Conservation (phyloP, 2,329 filamentous ascomycete genomes). For the Hymenoscyphus fructigenus region DNA sequence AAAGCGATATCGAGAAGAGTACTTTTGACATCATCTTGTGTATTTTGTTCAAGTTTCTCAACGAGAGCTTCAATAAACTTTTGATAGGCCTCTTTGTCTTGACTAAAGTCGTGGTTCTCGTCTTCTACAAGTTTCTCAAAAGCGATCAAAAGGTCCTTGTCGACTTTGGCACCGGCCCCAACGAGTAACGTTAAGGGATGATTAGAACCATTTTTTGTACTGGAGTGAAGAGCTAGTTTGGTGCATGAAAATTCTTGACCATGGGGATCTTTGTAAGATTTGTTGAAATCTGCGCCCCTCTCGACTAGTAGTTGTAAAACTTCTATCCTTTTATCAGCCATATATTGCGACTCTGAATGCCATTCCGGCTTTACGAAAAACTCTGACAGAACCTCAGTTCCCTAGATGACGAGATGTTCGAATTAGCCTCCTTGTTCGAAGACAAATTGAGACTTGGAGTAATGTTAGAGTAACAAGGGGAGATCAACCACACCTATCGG, state of each 20-base stretch:
- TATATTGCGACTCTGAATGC: background rate
- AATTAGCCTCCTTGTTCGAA: too few relatives aligned
- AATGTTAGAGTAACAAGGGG: too few relatives aligned
- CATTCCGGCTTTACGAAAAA: background rate
- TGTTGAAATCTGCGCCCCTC: background rate
- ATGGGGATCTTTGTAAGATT: background rate
- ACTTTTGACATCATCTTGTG: background rate
- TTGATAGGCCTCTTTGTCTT: background rate
- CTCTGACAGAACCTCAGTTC: background rate
- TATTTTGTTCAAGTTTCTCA: background rate
- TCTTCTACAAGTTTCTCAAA: background rate
- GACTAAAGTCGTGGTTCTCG: background rate
- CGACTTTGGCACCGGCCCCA: background rate
- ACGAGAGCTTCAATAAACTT: background rate
- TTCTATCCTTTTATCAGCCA: background rate
- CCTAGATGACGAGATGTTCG: background rate
- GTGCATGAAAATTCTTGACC: background rate
- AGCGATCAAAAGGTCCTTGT: background rate
- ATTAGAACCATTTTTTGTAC: background rate
- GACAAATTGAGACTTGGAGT: too few relatives aligned
- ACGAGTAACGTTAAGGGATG: background rate
- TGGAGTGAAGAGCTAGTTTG: background rate
- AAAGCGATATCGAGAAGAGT: background rate
- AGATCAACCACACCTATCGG: too few relatives aligned
- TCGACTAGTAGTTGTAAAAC: background rate